phyloP scores from a whole-genome alignment of 306 rosid species.

The Cucurbita ficifolia region DNA sequence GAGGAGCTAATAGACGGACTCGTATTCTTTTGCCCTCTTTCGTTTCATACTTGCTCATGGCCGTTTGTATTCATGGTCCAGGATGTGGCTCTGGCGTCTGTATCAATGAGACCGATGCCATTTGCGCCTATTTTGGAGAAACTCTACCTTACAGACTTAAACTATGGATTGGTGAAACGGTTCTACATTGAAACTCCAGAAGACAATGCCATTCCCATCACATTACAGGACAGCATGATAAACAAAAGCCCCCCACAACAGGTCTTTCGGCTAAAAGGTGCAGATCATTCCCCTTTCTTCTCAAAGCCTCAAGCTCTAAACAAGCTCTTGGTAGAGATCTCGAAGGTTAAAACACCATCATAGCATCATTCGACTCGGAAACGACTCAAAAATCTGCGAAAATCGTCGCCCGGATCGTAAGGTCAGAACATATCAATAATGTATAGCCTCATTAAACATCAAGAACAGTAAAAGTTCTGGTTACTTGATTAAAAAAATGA shows the following conservation, averaged over 20 bases:
- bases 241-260: conserved; percentile 58
- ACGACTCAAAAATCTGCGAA: background rate
- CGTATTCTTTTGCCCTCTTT: background rate
- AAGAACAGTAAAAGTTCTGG: background rate
- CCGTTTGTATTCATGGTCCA: conserved; percentile 12
- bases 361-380: background rate
- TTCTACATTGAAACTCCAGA: conserved; percentile 76
- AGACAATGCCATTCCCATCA: conserved; percentile 73
- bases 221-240: conserved; percentile 65
- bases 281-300: conserved; percentile 93
- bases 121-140: conserved; percentile 79
- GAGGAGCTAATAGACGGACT: no score
- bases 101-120: conserved; percentile 84
- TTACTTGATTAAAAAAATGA: background rate
- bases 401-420: background rate
- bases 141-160: conserved; percentile 54
- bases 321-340: conserved; percentile 75
- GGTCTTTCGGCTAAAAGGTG: conserved; percentile 61
- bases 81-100: conserved; percentile 91
- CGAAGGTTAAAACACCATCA: conserved; percentile 20
- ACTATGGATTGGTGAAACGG: conserved; percentile 69
- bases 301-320: conserved; percentile 96
- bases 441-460: background rate
- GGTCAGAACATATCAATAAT: background rate
- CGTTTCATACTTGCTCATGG: background rate